Base-by-base conservation (phyloP, 495 filamentous ascomycete genomes). In the Cercophora scortea region DNA sequence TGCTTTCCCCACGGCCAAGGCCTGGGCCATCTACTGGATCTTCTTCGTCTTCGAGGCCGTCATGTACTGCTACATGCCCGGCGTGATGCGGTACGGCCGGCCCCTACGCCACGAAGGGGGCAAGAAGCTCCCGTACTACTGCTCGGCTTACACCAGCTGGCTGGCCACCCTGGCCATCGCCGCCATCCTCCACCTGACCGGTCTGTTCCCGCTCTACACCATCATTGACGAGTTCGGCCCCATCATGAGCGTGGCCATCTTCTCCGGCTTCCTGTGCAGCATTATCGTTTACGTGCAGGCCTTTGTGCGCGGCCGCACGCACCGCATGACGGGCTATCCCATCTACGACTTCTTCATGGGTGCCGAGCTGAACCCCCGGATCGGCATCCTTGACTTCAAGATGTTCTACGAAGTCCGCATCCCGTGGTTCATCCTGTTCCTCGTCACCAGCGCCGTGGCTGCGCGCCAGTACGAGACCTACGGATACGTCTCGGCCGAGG, bases 291-390 rank as follows among this genome's bases (percentile, higher is more conserved):
- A 96, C 71, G 76, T 87, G 62, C 91, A 87, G 19, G 87, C 91
- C 18, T 62, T 94, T 52, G 73, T 68, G 50, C 87, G 93, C 51
- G 92, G 91, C 18, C 84, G 82, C 4, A 72, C 89, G 61, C 89
- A 96, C 67, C 83, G 90, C 55, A 96, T 98, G 93, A 93, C 87
- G 45, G 93, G 93, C 36, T 80, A 85, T 65, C 87, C 80, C 41
- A 76, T 98, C 61, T 96, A 96, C 69, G 93, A 98, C 72, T 96
- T 96, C 75, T 98, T 96, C 80, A 96, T 98, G 90, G 93, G 93
- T 49, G 90, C 93, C 11, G 93, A 98, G 75, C 77, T 98, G 43
- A 96, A 98, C 75, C 93, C 93, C 8, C 80, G 93, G 45, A 85
- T 96, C 66, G 87, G 86, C 25, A 83, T 92, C 56, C 75, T 98